Conservation (phyloP, 176 grass and related monocot species). For the Puccinellia tenuiflora region DNA sequence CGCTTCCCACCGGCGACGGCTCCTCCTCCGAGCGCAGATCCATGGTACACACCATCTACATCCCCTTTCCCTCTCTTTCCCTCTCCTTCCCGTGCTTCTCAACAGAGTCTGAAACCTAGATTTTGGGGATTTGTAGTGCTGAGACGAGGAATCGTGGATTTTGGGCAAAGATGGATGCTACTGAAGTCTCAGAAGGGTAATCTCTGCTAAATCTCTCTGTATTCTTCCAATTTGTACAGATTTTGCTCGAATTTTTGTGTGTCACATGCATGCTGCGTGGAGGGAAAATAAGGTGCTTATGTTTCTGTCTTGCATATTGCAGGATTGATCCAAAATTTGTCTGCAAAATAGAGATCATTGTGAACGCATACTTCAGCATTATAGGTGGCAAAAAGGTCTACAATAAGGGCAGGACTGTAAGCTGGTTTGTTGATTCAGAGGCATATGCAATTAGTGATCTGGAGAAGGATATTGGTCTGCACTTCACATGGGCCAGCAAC, state of each 20-base stretch:
- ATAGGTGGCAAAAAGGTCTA: not conserved
- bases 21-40: not conserved
- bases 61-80: not conserved
- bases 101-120: not conserved
- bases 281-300: not conserved
- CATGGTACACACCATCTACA: not conserved
- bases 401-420: not conserved
- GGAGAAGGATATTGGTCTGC: no score
- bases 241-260: not conserved
- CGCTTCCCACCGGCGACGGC: not conserved
- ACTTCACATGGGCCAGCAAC: not conserved
- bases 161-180: no score
- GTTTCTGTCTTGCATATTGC: not conserved
- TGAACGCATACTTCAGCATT: not conserved
- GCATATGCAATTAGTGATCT: no score
- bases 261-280: not conserved
- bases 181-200: not conserved
- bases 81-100: not conserved
- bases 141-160: not conserved
- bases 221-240: not conserved
- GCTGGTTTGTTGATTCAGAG: not conserved
- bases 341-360: not conserved
- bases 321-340: not conserved
- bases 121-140: not conserved
- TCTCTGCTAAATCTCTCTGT: no score